Base-by-base conservation (phyloP, 768 basidiomycete species). In the Austroboletus eburneus region DNA sequence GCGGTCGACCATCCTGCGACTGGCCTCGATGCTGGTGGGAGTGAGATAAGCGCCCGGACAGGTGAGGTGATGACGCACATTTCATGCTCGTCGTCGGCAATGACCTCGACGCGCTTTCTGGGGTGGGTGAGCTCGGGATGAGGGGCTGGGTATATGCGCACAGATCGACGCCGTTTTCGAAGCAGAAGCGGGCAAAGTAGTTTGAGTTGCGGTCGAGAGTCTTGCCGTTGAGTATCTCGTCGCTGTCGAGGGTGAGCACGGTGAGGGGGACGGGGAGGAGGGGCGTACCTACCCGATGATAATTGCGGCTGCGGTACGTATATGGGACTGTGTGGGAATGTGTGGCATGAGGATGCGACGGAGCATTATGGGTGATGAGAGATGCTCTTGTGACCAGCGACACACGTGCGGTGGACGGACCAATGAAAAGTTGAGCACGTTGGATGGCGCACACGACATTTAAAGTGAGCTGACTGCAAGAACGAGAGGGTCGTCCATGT, bases 161-260 rank as follows among this genome's bases (percentile, higher is more conserved):
- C 84, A 93, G 64, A 49, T 90, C 79, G 25, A 91, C 76, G 3
- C 87, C 94, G 43, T 90, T 78, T 59, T 93, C 86, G 61, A 96
- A 97, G 60, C 88, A 88, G 62, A 82, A 91, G 57, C 82, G 82
- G 3, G 91, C 90, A 59, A 95, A 89, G 68, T 81, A 87, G 64
- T 92, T 80, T 2, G 87, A 87, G 68, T 92, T 91, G 13, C 78
- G 72, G 64, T 91, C 90, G 39, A 80, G 77, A 0, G 89, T 91
- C 75, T 92, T 91, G 36, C 92, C 93, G 52, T 95, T 95, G 43
- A 97, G 69, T 29, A 95, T 91, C 59, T 95, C 91, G 65, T 94
- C 91, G 9, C 91, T 91, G 55, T 17, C 23, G 4, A 0, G 4
- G 14, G 14, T 32, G 18, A 27, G 25, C 10, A 21, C 22, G 49